Evolutionary conservation across 495 filamentous ascomycete species (phyloP).

Genomic region (Penicillium tannophilum): DNA sequence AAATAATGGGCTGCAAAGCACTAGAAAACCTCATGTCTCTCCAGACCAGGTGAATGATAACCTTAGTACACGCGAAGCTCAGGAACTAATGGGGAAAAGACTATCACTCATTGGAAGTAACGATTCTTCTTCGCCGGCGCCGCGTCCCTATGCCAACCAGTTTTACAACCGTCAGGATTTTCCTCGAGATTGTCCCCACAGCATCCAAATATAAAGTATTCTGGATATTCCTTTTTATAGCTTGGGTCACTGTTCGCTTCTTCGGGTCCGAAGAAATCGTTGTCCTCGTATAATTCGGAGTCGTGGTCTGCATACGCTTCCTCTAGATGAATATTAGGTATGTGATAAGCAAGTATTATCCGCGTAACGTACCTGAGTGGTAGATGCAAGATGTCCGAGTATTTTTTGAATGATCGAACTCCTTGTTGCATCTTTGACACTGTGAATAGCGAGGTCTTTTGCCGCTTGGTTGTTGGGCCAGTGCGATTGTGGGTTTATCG

Average conservation of each 20-base stretch:
- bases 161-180: neutral
- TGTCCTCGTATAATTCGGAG: neutral
- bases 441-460: neutral
- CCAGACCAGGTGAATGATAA: no score
- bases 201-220: neutral
- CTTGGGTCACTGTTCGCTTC: neutral
- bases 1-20: no score
- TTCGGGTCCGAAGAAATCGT: neutral
- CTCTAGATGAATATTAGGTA: neutral
- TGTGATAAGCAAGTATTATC: neutral
- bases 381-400: neutral
- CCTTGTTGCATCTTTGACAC: neutral
- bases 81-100: no score
- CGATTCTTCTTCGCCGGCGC: no score
- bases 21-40: no score
- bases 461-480: neutral
- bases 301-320: neutral
- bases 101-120: no score
- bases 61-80: no score
- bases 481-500: neutral
- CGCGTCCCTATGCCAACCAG: neutral
- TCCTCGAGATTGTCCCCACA: neutral
- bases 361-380: neutral
- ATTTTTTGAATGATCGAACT: neutral
- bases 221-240: neutral